Base-by-base conservation (phyloP, 164 flowering plant species). In the Warburgia ugandensis region DNA sequence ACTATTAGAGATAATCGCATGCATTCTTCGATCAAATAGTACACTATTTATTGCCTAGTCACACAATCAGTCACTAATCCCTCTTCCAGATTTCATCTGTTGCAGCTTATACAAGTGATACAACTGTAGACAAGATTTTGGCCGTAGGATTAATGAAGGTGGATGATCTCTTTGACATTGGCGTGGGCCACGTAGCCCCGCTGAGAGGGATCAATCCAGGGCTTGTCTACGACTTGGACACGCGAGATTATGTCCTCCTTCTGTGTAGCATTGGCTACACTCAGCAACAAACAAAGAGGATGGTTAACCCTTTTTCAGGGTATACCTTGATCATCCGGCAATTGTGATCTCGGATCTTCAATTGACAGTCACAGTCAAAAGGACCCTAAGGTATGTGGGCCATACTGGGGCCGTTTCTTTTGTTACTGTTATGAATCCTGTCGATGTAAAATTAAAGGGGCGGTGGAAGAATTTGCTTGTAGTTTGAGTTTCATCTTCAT, bases 111-210 rank as follows among this genome's bases (percentile, higher is more conserved):
- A 76, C 64, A 1, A 58, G 16, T 38, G 94, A 81, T 55, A 69
- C 68, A 26, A 64, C 51, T 35, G 32, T 14, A 2, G 82, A 79
- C 51, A 30, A 22, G 1, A 73, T 81, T 26, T 52, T 71, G 10
- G 73, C 70, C 0, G 82, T 78, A 6, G 86, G 82, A 44, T 55
- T 78, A n/a, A 56, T 41, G 56, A 65, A 77, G 56, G 54, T 44
- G 0, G 56, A 70, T 0, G 68, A 76, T 52, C 72, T 86, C 1
- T 84, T 84, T 6, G 94, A 79, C 70, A 39, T 79, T 6, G 88
- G 94, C 6, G 80, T 79, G 4, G 94, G 94, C 49, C 88, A 84
- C 50, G 57, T 79, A 33, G 67, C 79, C 53, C 94, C 94, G 25
- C 2, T 68, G n/a, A 68, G 55, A 42, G 88, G 88, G 12, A 50